Percentiles rank a stretch among this genome's conserved stretches.
Conservation (phyloP, 2,329 filamentous ascomycete species). For the Fonsecaea multimorphosa region DNA sequence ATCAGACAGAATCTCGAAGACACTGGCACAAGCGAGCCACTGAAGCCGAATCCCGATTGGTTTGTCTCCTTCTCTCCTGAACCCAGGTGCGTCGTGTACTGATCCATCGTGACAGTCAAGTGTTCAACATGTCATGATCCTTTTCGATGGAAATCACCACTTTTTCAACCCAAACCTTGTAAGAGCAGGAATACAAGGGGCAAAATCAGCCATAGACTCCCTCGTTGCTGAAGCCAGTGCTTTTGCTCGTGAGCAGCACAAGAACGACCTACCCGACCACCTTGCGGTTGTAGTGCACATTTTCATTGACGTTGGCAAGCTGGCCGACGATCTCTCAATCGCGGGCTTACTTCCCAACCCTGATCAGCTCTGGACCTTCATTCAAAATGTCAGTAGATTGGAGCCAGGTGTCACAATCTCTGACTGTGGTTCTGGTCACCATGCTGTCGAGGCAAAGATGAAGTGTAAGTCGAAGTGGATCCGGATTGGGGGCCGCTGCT, state of each 20-base stretch:
- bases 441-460: slow-evolving; percentile 27
- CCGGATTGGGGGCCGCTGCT: slow-evolving; percentile 8
- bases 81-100: slow-evolving; percentile 11
- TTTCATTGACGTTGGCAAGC: slow-evolving; percentile 34
- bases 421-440: slow-evolving; percentile 29
- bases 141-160: slow-evolving; percentile 35
- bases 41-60: slow-evolving; percentile 30
- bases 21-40: slow-evolving; percentile 32
- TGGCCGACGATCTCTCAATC: slow-evolving; percentile 29
- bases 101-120: slow-evolving; percentile 23
- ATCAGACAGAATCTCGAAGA: slow-evolving; percentile 33
- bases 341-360: slow-evolving; percentile 25
- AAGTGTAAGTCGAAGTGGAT: slow-evolving; percentile 22
- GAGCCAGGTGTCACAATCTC: slow-evolving; percentile 29
- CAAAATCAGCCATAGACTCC: slow-evolving; percentile 20
- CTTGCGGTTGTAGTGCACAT: slow-evolving; percentile 31
- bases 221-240: slow-evolving; percentile 29
- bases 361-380: slow-evolving; percentile 30
- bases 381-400: slow-evolving; percentile 27
- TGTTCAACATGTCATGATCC: slow-evolving; percentile 33
- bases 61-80: slow-evolving; percentile 11
- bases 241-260: slow-evolving; percentile 32
- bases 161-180: slow-evolving; percentile 31
- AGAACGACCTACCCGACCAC: slow-evolving; percentile 33
- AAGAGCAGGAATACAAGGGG: slow-evolving; percentile 24